Evolutionary conservation across 495 filamentous ascomycete genomes (phyloP), one percentile per base, ranked within the genome.

Genomic region (Podospora australis): DNA sequence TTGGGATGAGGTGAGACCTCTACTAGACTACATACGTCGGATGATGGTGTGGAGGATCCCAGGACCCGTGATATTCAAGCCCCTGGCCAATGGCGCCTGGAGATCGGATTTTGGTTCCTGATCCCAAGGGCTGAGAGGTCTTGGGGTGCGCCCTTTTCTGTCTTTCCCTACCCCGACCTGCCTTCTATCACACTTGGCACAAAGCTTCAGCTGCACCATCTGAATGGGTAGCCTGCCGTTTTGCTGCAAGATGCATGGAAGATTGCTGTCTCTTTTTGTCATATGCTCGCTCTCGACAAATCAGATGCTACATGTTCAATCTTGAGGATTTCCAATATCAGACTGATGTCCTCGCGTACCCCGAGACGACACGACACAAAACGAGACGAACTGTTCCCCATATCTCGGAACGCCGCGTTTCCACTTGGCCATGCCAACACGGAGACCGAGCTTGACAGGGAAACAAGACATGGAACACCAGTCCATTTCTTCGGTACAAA

Each of bases 21-120:
- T 4, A 8, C 20, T 6, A 6, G 34, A 5, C 34, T 36, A 4
- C 7, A 36, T 36, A n/a, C 17, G 11, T 6, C 17, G 34, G 13
- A 10, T 36, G 34, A 36, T 36, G 34, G n/a, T 36, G 7, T n/a
- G 13, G 11, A 36, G 5, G 34, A 16, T 36, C 17, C 34, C 34
- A 4, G 13, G 11, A 36, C 4, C 23, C 22, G 8, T 24, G 13
- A 13, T 22, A 43, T 23, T 11, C 21, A 25, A 43, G 14, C 22
- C 22, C 40, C 4, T 11, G 14, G 13, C 40, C 23, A 25, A 4
- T 7, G 8, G 22, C 22, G 4, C 16, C 19, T 24, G n/a, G 8
- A 43, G 24, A 28, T 28, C 40, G n/a, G 40, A 17, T 43, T 23
- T 23, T 43, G 38, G 40, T 43, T 28, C 40, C 40, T 43, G 40